These are phyloP conservation scores for Oryza punctata DNA, from an alignment of 176 grass and related monocot genomes.

Conservation along the genomic window DNA sequence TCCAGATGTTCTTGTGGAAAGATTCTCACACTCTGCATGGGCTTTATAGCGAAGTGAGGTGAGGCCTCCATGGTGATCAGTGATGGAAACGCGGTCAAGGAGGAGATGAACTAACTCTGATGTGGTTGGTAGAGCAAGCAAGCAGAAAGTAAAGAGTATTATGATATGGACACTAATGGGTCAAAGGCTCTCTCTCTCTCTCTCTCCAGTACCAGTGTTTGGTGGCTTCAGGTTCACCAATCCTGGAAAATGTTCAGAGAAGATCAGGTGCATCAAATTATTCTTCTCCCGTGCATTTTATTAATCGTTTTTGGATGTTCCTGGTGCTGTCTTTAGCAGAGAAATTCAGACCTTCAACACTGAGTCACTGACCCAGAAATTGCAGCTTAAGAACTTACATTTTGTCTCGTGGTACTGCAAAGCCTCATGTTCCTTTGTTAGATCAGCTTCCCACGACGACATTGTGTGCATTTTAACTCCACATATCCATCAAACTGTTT, in stretches of 20 bases:
- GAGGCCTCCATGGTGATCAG: not conserved
- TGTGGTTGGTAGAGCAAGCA: conserved; percentile 74
- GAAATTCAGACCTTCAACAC: not conserved
- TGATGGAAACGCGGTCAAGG: conserved; percentile 55
- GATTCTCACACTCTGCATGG: conserved; percentile 20
- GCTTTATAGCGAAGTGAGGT: conserved; percentile 44
- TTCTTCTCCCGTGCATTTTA: conserved; percentile 20
- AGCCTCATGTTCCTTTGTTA: conserved; percentile 34
- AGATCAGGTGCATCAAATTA: conserved; percentile 23
- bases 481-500: conserved; percentile 1
- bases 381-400: not conserved
- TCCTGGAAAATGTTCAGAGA: conserved; percentile 53
- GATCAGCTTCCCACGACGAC: conserved; percentile 33
- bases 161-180: not conserved
- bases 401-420: conserved; percentile 10
- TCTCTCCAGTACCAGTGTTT: conserved; percentile 35
- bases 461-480: not conserved
- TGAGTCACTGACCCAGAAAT: not conserved
- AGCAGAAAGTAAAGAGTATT: conserved; percentile 35
- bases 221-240: conserved; percentile 74
- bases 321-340: not conserved
- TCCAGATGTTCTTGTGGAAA: conserved; percentile 46
- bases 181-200: conserved; percentile 29
- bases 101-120: conserved; percentile 77
- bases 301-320: conserved; percentile 35